Conservation (phyloP, 1,284 basidiomycete species). For the Tremellales sp. region DNA sequence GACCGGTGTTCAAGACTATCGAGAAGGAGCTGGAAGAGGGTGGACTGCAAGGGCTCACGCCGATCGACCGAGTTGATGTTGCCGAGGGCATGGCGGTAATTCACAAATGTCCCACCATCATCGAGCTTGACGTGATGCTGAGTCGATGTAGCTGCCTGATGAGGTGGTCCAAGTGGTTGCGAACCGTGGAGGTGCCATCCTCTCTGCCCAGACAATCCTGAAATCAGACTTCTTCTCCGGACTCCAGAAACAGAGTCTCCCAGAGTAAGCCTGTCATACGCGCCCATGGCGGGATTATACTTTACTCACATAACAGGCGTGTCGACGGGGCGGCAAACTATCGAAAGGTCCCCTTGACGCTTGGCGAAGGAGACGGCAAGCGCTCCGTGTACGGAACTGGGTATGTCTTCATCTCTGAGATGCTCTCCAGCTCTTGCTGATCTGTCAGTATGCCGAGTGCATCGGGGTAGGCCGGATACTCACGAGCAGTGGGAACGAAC, state of each 20-base stretch:
- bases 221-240: constrained; percentile 97
- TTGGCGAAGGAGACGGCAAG: constrained; percentile 42
- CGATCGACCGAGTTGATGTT: constrained; percentile 71
- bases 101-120: constrained; percentile 3
- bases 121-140: background rate
- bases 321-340: constrained; percentile 93
- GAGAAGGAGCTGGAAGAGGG: constrained; percentile 84
- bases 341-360: constrained; percentile 63
- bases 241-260: constrained; percentile 88
- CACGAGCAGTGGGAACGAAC: background rate
- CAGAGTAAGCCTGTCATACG: constrained; percentile 60
- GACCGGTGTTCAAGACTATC: constrained; percentile 94
- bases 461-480: constrained; percentile 20
- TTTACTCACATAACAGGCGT: constrained; percentile 54
- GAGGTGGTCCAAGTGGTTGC: constrained; percentile 81
- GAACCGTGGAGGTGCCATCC: constrained; percentile 76
- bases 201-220: constrained; percentile 70
- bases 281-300: background rate
- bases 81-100: constrained; percentile 69
- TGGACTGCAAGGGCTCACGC: constrained; percentile 74
- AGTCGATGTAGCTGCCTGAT: constrained; percentile 57
- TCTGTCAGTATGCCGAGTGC: constrained; percentile 25
- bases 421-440: constrained; percentile 3
- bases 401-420: constrained; percentile 50
- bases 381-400: constrained; percentile 85